Evolutionary conservation across 2,329 filamentous ascomycete species (phyloP), one percentile per base, ranked within the genome.

Genomic region (Arthrobotrys sinensis): DNA sequence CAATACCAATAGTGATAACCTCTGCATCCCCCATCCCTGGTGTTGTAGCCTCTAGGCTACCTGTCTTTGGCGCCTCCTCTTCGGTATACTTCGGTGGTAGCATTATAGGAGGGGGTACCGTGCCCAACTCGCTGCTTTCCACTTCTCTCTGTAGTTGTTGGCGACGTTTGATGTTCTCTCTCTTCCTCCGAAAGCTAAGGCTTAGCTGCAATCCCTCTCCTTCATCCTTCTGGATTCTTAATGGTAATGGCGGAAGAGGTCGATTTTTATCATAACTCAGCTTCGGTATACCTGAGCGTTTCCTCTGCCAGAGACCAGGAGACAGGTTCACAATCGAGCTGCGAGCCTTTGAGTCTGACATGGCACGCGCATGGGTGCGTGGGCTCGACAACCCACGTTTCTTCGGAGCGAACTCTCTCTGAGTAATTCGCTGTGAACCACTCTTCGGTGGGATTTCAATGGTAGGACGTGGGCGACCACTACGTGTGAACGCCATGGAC

Each of bases 251-350:
- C 38, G 73, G 73, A 28, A 77, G 48, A 12, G 73, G 73, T 16
- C 73, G 48, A 38, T 77, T 71, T 21, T 71, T 77, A 46, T 77
- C 73, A 24, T 64, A 77, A 12, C 66, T 57, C 43, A 53, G 34
- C 46, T 28, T 3, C 6, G 24, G 64, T 11, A 48, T 67, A 19
- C 34, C 28, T 7, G 36, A 43, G 32, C 34, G 52, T 12, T 52
- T 50, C 10, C 48, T 67, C 64, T 55, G 48, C 46, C 48, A 52
- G 16, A 52, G 2, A 34, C 34, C 36, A 11, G 64, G 64, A 8
- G 46, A 60, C 36, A 60, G 7, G 19, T 12, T 16, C 40, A 28
- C 55, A 8, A 60, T 28, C n/a, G 60, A 64, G 16, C 28, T 28
- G n/a, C 60, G 60, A 36, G 60, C 43, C 43, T 36, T 64, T 1